Percentiles rank a stretch among this genome's conserved stretches.
Evolutionary conservation across 1,139 yeast genomes (phyloP).

Genomic region (Scheffersomyces titani): DNA sequence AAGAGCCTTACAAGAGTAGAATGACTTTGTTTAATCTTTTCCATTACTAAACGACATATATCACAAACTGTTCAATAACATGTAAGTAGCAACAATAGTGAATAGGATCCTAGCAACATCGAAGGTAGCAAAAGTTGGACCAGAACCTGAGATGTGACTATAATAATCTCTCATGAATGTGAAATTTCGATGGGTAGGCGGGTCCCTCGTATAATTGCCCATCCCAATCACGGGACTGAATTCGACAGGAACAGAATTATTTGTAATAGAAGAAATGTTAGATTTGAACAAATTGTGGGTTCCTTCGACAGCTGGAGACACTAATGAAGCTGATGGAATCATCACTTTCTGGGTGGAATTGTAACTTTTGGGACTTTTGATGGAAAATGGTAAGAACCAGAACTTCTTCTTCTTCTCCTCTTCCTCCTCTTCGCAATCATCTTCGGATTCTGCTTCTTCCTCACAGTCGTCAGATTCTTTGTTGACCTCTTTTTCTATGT

Average conservation of each 20-base stretch:
- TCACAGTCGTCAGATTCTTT: slow-evolving; percentile 1
- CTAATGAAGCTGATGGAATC: slow-evolving; percentile 5
- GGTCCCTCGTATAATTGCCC: background rate
- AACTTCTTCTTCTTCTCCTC: slow-evolving; percentile 4
- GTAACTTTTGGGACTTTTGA: background rate
- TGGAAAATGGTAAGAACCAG: slow-evolving; percentile 14
- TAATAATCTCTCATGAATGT: background rate
- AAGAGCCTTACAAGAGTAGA: slow-evolving; percentile 74
- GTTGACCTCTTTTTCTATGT: background rate
- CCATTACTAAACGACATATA: background rate
- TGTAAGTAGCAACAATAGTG: background rate
- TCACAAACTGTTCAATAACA: background rate
- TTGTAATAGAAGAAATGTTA: background rate
- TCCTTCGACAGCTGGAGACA: slow-evolving; percentile 7
- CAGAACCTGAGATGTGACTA: background rate
- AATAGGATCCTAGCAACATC: background rate
- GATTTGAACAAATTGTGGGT: slow-evolving; percentile 11
- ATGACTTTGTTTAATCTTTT: background rate
- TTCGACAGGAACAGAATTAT: background rate
- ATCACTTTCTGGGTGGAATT: slow-evolving; percentile 3
- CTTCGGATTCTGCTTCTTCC: slow-evolving; percentile 8
- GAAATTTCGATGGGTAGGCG: background rate
- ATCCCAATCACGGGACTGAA: background rate
- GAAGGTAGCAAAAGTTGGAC: background rate
- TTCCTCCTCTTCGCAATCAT: slow-evolving; percentile 6